These are phyloP conservation scores for Andrographis paniculata DNA, from an alignment of 305 asterid species.

Conservation along the genomic window DNA sequence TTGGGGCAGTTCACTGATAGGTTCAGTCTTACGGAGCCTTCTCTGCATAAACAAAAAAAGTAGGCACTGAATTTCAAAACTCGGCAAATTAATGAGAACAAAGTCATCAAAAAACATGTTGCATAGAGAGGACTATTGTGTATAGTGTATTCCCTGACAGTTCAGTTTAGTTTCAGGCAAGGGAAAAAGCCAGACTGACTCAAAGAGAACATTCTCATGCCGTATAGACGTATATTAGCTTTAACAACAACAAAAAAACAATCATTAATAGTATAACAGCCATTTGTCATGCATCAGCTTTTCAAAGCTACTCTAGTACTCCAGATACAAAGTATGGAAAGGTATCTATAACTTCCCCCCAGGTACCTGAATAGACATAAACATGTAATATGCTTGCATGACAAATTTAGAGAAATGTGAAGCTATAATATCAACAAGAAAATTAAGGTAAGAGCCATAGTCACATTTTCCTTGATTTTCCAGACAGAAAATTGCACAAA, in stretches of 20 bases:
- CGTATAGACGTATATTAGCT: no score
- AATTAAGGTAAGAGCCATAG: conserved; percentile 1
- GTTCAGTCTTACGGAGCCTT: conserved; percentile 22
- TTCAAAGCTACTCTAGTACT: no score
- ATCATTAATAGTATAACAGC: conserved; percentile 9
- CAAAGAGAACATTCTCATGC: conserved; percentile 11
- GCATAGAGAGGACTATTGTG: no score
- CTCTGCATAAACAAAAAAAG: conserved; percentile 44
- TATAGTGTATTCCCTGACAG: neutral
- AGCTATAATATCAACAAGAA: neutral
- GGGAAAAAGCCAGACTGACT: conserved; percentile 7
- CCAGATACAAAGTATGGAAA: no score
- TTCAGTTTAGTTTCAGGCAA: conserved; percentile 4
- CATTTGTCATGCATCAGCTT: conserved; percentile 1
- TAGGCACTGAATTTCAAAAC: conserved; percentile 1
- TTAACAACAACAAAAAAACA: no score
- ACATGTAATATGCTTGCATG: neutral
- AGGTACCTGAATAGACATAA: no score
- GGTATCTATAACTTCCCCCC: no score
- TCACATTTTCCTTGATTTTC: conserved; percentile 7
- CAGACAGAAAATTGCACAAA: conserved; percentile 25
- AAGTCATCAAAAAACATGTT: no score
- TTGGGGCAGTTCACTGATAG: conserved; percentile 27
- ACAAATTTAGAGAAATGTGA: neutral
- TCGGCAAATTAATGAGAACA: neutral